A percentile compares a stretch with the other conserved stretches of the same genome.
These are phyloP conservation scores for Aurifilum marmelostoma DNA, from an alignment of 2,329 filamentous ascomycete genomes.

Conservation along the genomic window DNA sequence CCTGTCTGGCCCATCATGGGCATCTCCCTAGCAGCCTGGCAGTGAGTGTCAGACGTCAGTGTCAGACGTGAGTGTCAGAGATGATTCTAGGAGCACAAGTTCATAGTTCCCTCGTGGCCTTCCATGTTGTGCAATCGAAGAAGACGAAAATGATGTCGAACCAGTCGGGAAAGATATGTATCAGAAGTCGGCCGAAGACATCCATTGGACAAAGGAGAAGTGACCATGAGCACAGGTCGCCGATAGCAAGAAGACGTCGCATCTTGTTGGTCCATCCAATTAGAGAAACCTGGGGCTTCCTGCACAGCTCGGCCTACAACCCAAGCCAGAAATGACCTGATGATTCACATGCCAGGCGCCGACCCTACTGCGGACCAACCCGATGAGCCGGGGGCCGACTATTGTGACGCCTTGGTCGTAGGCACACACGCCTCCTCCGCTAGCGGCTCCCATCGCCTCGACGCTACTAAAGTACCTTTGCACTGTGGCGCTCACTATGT, in stretches of 20 bases:
- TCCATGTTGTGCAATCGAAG: constrained; percentile 1
- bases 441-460: neutral
- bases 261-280: neutral
- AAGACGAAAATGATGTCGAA: neutral
- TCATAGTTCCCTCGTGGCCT: neutral
- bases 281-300: too few relatives aligned
- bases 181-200: neutral
- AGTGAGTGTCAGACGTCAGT: neutral
- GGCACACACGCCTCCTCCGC: neutral
- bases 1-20: neutral
- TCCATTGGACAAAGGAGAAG: neutral
- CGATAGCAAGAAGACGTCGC: neutral
- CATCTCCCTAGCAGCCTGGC: neutral
- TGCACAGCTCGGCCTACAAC: constrained; percentile 27
- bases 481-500: neutral
- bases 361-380: neutral
- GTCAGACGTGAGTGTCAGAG: too few relatives aligned
- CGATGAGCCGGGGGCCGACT: constrained; percentile 21
- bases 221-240: neutral
- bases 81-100: neutral
- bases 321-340: constrained; percentile 24
- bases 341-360: neutral
- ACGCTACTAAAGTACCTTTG: neutral
- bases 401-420: constrained; percentile 16
- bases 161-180: neutral